These are phyloP conservation scores for Draba incana DNA, from an alignment of 345 rosid species.

Conservation along the genomic window DNA sequence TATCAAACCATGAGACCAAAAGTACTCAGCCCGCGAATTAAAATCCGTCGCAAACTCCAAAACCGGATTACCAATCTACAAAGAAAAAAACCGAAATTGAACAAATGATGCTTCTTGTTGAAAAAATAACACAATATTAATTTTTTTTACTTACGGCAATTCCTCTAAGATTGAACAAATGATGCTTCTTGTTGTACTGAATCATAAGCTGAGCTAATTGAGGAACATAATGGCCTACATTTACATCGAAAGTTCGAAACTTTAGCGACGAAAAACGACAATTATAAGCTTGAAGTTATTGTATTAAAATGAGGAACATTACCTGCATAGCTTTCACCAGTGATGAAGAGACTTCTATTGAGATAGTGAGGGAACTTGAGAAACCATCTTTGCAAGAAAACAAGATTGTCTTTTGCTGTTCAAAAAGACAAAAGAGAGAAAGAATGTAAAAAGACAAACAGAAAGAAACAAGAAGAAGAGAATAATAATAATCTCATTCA, in stretches of 20 bases:
- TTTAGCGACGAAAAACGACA: neutral
- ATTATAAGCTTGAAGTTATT: conserved; percentile 4
- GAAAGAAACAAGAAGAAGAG: conserved; percentile 37
- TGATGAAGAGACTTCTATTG: conserved; percentile 83
- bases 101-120: conserved; percentile 73
- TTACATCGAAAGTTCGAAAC: neutral
- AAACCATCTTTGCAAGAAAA: conserved; percentile 89
- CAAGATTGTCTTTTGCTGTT: conserved; percentile 88
- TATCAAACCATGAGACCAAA: conserved; percentile 98
- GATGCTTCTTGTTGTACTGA: conserved; percentile 71
- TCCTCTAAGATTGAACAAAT: conserved; percentile 85
- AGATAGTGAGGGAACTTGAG: conserved; percentile 84
- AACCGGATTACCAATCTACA: conserved; percentile 94
- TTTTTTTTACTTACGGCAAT: conserved; percentile 66
- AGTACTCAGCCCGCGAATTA: conserved; percentile 91
- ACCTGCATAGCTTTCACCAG: conserved; percentile 99
- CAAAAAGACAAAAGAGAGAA: conserved; percentile 41
- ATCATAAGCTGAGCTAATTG: conserved; percentile 89
- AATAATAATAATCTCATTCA: conserved; percentile 39
- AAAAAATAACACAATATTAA: too few species aligned
- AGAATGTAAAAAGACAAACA: conserved; percentile 30
- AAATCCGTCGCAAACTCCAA: conserved; percentile 85
- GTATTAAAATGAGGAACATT: conserved; percentile 14
- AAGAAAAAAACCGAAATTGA: conserved; percentile 45
- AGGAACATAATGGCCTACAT: conserved; percentile 88